Base-by-base conservation (phyloP, 1,139 yeast genomes). In the Blastobotrys aristatus region DNA sequence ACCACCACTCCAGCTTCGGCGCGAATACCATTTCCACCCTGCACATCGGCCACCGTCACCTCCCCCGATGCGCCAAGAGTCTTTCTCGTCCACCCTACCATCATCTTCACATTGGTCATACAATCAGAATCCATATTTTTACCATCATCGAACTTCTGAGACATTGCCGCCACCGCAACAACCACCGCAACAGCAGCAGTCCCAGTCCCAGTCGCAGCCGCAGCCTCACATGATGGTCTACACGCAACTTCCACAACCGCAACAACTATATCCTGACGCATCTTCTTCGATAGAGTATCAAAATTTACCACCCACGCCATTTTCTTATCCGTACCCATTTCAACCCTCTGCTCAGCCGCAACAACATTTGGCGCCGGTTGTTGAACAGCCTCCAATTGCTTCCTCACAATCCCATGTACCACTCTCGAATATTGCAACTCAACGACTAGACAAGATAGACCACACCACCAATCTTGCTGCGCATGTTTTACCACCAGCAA, bases 211-310 rank as follows among this genome's bases (percentile, higher is more conserved):
- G 33, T 20, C 16, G n/a, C 29, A 36, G 14, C 26, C 10, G 29
- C 29, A 8, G 16, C 27, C 24, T 16, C 11, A 8, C 29, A 36
- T 13, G 21, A n/a, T 7, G 14, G 27, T 4, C 29, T 20, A 5
- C 13, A 14, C 14, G 17, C 40, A 20, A 21, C n/a, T 30, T 6
- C 33, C 14, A 30, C 33, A 13, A 13, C 33, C 6, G 6, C 33
- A 30, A 30, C 33, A 30, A 30, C 33, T 13, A 6, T 13, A 6
- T n/a, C 17, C 31, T 10, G 33, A 24, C 13, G 5, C 22, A 5
- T 13, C 14, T 11, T 40, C 43, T 5, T 36, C 43, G 13, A 43
- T 43, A 35, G 39, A 43, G 26, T 35, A 43, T 26, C 33, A 34
- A 27, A 21, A 34, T 26, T 13, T 43, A 27, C 42, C 46, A 4